These are phyloP conservation scores for Melianthus villosus DNA, from an alignment of 441 rosid species.

Conservation along the genomic window DNA sequence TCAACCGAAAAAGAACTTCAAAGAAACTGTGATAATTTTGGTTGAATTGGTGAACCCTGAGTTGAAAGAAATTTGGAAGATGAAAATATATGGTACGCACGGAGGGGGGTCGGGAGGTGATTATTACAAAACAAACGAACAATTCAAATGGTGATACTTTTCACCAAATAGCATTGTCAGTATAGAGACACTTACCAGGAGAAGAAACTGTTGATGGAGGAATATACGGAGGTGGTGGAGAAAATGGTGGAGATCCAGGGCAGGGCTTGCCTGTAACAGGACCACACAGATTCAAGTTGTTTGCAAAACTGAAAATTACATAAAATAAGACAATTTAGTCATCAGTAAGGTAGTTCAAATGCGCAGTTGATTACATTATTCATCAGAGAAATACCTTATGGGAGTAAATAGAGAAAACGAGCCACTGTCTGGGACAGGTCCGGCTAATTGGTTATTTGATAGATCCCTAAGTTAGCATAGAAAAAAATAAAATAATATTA, in stretches of 20 bases:
- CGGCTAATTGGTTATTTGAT: slow-evolving; percentile 72
- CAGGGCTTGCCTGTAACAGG: slow-evolving; percentile 84
- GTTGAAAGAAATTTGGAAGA: no score
- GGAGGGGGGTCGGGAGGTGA: no score
- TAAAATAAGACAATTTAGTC: slow-evolving; percentile 7
- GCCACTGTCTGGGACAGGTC: slow-evolving; percentile 82
- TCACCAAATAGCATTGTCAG: background rate
- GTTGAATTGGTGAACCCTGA: no score
- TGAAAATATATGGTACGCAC: no score
- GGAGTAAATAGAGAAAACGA: slow-evolving; percentile 88
- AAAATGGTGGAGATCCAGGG: slow-evolving; percentile 91
- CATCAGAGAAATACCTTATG: slow-evolving; percentile 39
- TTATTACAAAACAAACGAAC: no score
- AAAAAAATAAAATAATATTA: slow-evolving; percentile 9
- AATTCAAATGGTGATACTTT: background rate
- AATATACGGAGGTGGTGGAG: slow-evolving; percentile 89
- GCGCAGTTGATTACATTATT: slow-evolving; percentile 1
- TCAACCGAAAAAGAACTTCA: background rate
- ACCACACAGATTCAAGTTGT: slow-evolving; percentile 72
- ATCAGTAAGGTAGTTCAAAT: slow-evolving; percentile 8
- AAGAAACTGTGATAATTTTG: background rate
- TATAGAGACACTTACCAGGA: slow-evolving; percentile 24
- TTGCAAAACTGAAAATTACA: slow-evolving; percentile 62
- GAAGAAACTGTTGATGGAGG: slow-evolving; percentile 51
- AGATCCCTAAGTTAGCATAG: slow-evolving; percentile 55